Evolutionary conservation across 1,139 yeast species (phyloP).

Genomic region (Pichia sp.): DNA sequence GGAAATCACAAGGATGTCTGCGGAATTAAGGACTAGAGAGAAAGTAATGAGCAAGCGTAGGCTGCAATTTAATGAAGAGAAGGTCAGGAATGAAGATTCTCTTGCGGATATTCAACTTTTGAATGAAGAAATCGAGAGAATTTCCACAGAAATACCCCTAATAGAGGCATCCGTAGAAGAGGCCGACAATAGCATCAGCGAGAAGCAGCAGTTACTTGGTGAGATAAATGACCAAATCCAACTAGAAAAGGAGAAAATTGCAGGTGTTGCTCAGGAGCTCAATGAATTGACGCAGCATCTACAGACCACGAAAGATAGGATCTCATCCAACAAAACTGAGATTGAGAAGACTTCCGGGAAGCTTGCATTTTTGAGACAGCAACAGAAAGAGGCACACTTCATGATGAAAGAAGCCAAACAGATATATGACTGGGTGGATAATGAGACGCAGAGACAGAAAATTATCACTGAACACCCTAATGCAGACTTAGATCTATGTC

Average conservation of each 20-base stretch:
- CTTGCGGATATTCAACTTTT: slow-evolving; percentile 48
- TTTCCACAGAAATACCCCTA: slow-evolving; percentile 31
- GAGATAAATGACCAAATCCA: slow-evolving; percentile 41
- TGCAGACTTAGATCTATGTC: slow-evolving; percentile 56
- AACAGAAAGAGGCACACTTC: background rate
- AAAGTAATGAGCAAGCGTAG: slow-evolving; percentile 39
- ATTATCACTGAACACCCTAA: slow-evolving; percentile 54
- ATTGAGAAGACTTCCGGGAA: slow-evolving; percentile 1
- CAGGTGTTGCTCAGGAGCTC: slow-evolving; percentile 76
- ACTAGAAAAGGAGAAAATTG: slow-evolving; percentile 53
- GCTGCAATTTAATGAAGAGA: slow-evolving; percentile 54
- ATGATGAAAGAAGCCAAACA: slow-evolving; percentile 6
- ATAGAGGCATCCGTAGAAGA: slow-evolving; percentile 33
- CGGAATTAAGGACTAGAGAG: slow-evolving; percentile 35
- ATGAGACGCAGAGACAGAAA: slow-evolving; percentile 14
- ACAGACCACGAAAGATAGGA: slow-evolving; percentile 42
- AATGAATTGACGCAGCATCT: slow-evolving; percentile 51
- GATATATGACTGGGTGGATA: slow-evolving; percentile 7
- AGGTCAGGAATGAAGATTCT: slow-evolving; percentile 67
- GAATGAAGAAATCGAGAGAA: slow-evolving; percentile 44
- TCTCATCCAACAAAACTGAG: slow-evolving; percentile 31
- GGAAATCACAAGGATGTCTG: slow-evolving; percentile 41
- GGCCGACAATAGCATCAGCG: slow-evolving; percentile 29
- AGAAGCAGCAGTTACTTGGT: slow-evolving; percentile 29
- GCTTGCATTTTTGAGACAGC: slow-evolving; percentile 2